phyloP scores from a whole-genome alignment of 2,329 filamentous ascomycete genomes.

The Aspergillus luchuensis region DNA sequence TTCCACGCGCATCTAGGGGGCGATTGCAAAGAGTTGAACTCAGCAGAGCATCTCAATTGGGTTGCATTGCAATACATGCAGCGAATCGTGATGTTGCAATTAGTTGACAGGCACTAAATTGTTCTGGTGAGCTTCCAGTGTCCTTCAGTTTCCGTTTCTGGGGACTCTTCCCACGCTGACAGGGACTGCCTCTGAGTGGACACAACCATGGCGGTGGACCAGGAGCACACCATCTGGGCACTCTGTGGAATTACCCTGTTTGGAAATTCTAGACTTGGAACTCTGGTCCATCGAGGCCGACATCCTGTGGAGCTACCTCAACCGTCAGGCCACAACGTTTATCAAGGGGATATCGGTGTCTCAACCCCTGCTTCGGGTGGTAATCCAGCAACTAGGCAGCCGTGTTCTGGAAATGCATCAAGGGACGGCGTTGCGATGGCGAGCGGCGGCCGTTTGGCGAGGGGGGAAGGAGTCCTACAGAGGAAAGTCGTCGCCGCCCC shows the following conservation, averaged over 20 bases:
- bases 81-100: neutral
- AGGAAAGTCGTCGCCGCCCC: slow-evolving; percentile 7
- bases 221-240: neutral
- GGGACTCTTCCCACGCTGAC: neutral
- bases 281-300: neutral
- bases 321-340: neutral
- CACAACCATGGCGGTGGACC: slow-evolving; percentile 3
- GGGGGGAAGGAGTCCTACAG: slow-evolving; percentile 5
- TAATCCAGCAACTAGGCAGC: slow-evolving; percentile 5
- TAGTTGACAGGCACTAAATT: slow-evolving; percentile 4
- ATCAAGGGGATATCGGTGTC: slow-evolving; percentile 7
- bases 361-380: slow-evolving; percentile 8
- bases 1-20: slow-evolving; percentile 9
- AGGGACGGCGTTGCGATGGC: neutral
- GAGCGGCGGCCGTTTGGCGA: neutral
- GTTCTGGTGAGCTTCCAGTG: neutral
- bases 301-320: neutral
- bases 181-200: neutral
- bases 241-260: slow-evolving; percentile 1
- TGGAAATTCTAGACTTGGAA: slow-evolving; percentile 10
- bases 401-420: neutral
- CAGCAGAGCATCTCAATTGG: neutral
- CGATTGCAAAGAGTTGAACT: neutral
- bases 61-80: slow-evolving; percentile 8
- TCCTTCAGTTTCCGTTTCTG: neutral